Percentiles rank a stretch among this genome's conserved stretches.
These are phyloP conservation scores for Epichloe hybrida DNA, from an alignment of 2,329 filamentous ascomycete species.

Conservation along the genomic window DNA sequence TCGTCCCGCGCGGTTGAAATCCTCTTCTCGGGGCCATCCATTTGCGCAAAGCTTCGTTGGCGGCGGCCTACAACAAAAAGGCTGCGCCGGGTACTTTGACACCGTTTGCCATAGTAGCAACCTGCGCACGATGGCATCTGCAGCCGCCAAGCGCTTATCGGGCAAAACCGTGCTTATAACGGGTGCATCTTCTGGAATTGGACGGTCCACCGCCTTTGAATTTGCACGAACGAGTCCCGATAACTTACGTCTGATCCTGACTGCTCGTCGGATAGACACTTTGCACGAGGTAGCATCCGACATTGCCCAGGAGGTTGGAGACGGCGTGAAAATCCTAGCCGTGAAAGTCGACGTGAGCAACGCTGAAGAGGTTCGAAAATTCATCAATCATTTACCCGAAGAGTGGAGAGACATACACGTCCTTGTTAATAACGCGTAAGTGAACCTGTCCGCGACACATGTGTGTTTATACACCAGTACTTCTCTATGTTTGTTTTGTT, in stretches of 20 bases:
- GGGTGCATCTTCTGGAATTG: constrained; percentile 87
- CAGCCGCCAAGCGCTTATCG: constrained; percentile 68
- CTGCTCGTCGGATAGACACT: constrained; percentile 71
- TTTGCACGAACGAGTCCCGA: constrained; percentile 77
- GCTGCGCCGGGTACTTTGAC: neutral
- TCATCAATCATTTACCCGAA: constrained; percentile 60
- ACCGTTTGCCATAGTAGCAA: neutral
- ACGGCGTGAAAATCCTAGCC: constrained; percentile 68
- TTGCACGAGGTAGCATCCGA: constrained; percentile 64
- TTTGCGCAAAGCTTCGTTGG: too few relatives aligned
- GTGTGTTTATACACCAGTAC: neutral
- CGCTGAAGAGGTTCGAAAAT: constrained; percentile 55
- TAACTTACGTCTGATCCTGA: constrained; percentile 71
- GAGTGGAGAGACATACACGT: constrained; percentile 80
- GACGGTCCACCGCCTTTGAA: constrained; percentile 69
- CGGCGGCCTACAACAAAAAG: neutral
- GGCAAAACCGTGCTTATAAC: constrained; percentile 91
- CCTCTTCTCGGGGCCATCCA: neutral
- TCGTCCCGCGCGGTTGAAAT: neutral
- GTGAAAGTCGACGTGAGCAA: constrained; percentile 81
- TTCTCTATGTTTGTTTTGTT: neutral
- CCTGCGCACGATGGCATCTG: constrained; percentile 24
- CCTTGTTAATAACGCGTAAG: constrained; percentile 90
- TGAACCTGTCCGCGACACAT: constrained; percentile 8
- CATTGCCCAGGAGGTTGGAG: constrained; percentile 63